phyloP scores from a whole-genome alignment of 768 basidiomycete species.

The Mrakia frigida region DNA sequence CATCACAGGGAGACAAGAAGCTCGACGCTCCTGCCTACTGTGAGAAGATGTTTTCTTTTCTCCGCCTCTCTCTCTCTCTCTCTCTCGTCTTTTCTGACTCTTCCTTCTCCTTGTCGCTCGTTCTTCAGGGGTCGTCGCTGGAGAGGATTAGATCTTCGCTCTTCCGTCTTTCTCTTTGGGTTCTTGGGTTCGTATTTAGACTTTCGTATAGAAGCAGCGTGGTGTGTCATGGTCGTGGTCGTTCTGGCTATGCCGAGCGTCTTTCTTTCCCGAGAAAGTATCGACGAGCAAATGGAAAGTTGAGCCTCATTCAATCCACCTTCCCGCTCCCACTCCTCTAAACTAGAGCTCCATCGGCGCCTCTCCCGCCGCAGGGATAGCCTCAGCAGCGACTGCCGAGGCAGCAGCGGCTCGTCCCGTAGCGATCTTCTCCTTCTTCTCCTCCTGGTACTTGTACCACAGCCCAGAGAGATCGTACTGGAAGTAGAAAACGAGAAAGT shows the following conservation, averaged over 20 bases:
- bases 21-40: constrained; percentile 85
- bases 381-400: not conserved
- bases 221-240: not conserved
- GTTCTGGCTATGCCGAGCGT: too few relatives aligned
- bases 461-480: constrained; percentile 75
- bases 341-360: constrained; percentile 29
- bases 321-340: not conserved
- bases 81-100: not conserved
- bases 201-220: not conserved
- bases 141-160: constrained; percentile 4
- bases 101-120: not conserved
- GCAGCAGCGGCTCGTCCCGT: constrained; percentile 4
- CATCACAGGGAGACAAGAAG: constrained; percentile 61
- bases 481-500: not conserved
- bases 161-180: not conserved
- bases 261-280: too few relatives aligned
- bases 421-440: constrained; percentile 40
- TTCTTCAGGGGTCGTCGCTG: constrained; percentile 10
- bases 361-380: not conserved
- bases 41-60: not conserved
- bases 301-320: too few relatives aligned
- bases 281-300: too few relatives aligned
- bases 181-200: not conserved
- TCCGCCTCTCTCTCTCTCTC: not conserved
- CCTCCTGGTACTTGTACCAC: constrained; percentile 66